These are phyloP conservation scores for Fistulifera pelliculosa DNA, from an alignment of 108 stramenopile species.

Conservation along the genomic window DNA sequence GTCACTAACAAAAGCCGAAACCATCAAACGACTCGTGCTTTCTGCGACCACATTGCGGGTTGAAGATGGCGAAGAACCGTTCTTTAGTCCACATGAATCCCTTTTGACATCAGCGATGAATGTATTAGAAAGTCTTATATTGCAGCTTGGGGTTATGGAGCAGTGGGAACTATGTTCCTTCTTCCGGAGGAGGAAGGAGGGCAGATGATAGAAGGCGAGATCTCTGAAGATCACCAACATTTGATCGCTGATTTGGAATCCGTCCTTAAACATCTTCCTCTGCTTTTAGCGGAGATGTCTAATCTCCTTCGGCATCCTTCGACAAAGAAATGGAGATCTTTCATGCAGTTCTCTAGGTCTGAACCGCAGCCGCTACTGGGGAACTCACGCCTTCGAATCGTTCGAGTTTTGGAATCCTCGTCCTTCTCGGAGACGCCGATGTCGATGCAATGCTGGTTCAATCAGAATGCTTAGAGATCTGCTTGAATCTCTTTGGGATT, in stretches of 20 bases:
- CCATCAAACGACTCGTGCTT: slow-evolving; percentile 40
- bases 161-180: slow-evolving; percentile 30
- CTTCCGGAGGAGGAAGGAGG: slow-evolving; percentile 12
- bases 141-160: slow-evolving; percentile 86
- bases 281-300: slow-evolving; percentile 1
- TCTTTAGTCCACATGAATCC: slow-evolving; percentile 58
- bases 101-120: slow-evolving; percentile 68
- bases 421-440: slow-evolving; percentile 55
- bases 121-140: slow-evolving; percentile 73
- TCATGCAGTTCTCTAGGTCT: slow-evolving; percentile 46
- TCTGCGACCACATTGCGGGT: slow-evolving; percentile 18
- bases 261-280: slow-evolving; percentile 4
- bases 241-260: slow-evolving; percentile 10
- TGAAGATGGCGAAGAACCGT: slow-evolving; percentile 14
- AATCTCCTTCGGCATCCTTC: slow-evolving; percentile 13
- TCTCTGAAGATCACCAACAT: neutral
- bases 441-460: slow-evolving; percentile 58
- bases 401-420: slow-evolving; percentile 78
- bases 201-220: neutral
- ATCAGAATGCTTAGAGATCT: slow-evolving; percentile 63
- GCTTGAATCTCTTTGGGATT: slow-evolving; percentile 91
- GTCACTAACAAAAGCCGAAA: slow-evolving; percentile 43
- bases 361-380: slow-evolving; percentile 62
- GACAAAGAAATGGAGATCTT: slow-evolving; percentile 47
- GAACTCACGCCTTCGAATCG: slow-evolving; percentile 65